Evolutionary conservation across 495 filamentous ascomycete genomes (phyloP), one percentile per base, ranked within the genome.

Genomic region (Penicillium verhagenii): DNA sequence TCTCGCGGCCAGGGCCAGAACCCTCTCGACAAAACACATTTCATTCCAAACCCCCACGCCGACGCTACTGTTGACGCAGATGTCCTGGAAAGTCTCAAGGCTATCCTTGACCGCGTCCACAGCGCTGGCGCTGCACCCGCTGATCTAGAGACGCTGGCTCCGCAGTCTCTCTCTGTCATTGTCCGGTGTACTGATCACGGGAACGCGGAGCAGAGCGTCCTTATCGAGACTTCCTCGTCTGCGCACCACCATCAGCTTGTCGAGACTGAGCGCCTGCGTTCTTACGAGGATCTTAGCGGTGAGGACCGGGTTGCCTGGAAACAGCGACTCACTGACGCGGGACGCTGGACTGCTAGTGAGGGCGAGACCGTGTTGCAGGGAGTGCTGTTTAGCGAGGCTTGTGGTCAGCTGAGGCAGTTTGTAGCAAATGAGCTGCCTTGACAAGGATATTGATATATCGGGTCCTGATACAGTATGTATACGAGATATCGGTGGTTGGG

Each of bases 281-380:
- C 82, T 46, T 96, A 89, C 88, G 81, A 88, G 37, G 83, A 89
- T 49, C 63, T 96, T 42, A 67, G 72, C 3, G 63, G 68, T 6
- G 60, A 75, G 37, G 82, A 93, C 68, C 79, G 79, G 58, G 66
- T 75, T 44, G 60, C 66, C 13, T 96, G 91, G 91, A 89, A 86
- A 74, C 67, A 77, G 57, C 79, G 77, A 59, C 72, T 96, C 37
- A 77, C 78, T 53, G 73, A 82, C 52, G 85, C 88, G 3, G 91
- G 90, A 4, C 78, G 90, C 48, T 92, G 89, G 89, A 76, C 79
- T 5, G 80, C 81, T 51, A 81, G 81, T 33, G 81, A 92, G 70
- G 88, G 87, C 1, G 88, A 91, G 70, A 79, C 77, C 28, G 79
- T 94, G 11, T 77, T 94, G 31, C 79, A 85, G 66, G 84, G 88